Evolutionary conservation across 495 filamentous ascomycete species (phyloP).

Genomic region (Annulohypoxylon moriforme): DNA sequence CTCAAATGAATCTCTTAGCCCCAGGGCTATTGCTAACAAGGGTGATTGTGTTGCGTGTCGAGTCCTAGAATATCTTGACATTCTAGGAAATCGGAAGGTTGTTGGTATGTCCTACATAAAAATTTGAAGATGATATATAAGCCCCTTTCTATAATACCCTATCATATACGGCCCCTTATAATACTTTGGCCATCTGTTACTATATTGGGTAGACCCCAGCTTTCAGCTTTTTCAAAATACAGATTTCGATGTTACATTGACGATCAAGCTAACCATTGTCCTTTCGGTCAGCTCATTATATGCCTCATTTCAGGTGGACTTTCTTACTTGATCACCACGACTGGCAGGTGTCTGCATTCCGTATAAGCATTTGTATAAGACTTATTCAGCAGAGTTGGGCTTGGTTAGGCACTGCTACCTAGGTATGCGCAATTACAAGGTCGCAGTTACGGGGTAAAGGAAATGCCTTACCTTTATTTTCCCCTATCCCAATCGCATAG

Average conservation of each 20-base stretch:
- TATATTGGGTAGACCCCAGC: background rate
- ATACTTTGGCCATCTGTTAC: background rate
- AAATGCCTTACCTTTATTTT: background rate
- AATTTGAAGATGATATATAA: background rate
- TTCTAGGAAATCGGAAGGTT: background rate
- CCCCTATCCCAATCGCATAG: background rate
- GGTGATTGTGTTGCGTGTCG: too few relatives aligned
- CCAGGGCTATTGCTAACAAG: too few relatives aligned
- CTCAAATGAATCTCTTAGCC: too few relatives aligned
- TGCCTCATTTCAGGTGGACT: background rate
- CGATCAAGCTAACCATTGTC: background rate
- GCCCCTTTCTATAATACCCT: background rate
- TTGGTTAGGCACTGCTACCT: too few relatives aligned
- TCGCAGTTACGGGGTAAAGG: background rate
- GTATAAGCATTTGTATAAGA: background rate
- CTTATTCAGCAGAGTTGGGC: background rate
- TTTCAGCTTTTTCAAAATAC: background rate
- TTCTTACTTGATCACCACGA: background rate
- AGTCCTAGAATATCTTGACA: too few relatives aligned
- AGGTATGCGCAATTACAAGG: background rate
- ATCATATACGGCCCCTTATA: background rate
- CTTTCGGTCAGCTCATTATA: background rate
- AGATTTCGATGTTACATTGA: background rate
- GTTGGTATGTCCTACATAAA: background rate
- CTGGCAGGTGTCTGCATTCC: background rate